Percentiles rank a stretch among this genome's conserved stretches.
Conservation (phyloP, 257 asterid genomes). For the Fraxinus cuspidata region DNA sequence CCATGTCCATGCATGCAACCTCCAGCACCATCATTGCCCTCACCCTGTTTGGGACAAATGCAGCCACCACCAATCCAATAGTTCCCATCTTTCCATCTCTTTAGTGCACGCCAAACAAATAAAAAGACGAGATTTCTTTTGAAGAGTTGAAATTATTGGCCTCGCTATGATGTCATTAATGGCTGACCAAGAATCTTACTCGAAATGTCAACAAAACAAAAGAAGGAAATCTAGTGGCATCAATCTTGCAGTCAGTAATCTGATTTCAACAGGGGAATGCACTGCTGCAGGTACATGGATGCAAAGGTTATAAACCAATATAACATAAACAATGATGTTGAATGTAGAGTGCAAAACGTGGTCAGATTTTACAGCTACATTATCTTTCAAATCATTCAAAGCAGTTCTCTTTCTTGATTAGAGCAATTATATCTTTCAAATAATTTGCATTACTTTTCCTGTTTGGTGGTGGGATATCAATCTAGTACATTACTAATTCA, state of each 20-base stretch:
- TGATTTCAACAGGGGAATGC: slow-evolving; percentile 6
- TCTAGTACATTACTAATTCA: too few relatives aligned
- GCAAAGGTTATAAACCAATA: slow-evolving; percentile 11
- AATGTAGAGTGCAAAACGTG: slow-evolving; percentile 10
- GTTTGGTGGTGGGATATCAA: background rate
- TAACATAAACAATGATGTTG: slow-evolving; percentile 11
- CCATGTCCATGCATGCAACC: slow-evolving; percentile 14
- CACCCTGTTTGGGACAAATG: slow-evolving; percentile 17
- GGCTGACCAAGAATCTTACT: slow-evolving; percentile 12
- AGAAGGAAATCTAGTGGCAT: slow-evolving; percentile 13
- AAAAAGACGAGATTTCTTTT: background rate
- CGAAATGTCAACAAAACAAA: slow-evolving; percentile 13
- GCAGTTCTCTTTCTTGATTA: background rate
- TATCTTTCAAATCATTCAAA: slow-evolving; percentile 10
- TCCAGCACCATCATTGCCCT: slow-evolving; percentile 28
- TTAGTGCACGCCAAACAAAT: slow-evolving; percentile 25
- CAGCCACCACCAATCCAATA: slow-evolving; percentile 17
- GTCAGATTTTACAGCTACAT: slow-evolving; percentile 7
- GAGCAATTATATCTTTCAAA: background rate
- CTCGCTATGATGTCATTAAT: slow-evolving; percentile 17
- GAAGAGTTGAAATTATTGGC: slow-evolving; percentile 1
- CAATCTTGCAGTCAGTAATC: slow-evolving; percentile 5
- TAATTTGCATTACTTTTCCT: background rate
- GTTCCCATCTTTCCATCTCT: background rate
- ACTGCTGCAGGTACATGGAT: slow-evolving; percentile 22